phyloP scores from a whole-genome alignment of 768 basidiomycete genomes.

The Rubroboletus pulcherrimus region DNA sequence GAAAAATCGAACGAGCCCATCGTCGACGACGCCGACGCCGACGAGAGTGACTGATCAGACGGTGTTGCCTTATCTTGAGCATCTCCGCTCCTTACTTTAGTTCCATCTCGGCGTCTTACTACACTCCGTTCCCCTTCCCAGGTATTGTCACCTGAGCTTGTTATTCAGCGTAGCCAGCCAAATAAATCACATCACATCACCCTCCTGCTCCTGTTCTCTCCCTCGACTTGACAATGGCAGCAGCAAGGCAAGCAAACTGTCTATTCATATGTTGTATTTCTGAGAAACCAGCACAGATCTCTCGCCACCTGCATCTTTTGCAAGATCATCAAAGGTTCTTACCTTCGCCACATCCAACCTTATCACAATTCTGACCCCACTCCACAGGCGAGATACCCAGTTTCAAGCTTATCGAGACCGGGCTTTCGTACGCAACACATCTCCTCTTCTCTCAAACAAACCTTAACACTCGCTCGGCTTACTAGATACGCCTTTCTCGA shows the following conservation, averaged over 20 bases:
- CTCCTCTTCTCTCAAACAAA: neutral
- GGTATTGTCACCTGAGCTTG: no score
- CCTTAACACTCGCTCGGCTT: no score
- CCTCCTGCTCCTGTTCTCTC: neutral
- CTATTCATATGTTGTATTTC: neutral
- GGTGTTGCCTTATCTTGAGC: no score
- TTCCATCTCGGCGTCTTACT: no score
- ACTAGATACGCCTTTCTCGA: slow-evolving; percentile 90
- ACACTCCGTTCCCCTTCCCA: no score
- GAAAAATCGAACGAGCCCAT: slow-evolving; percentile 43
- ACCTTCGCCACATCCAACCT: neutral
- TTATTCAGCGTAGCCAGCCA: no score
- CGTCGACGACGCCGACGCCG: neutral
- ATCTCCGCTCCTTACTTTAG: no score
- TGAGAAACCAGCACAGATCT: slow-evolving; percentile 35
- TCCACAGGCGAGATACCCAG: slow-evolving; percentile 81
- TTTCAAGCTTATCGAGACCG: slow-evolving; percentile 79
- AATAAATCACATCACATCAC: no score
- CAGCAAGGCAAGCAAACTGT: slow-evolving; percentile 18
- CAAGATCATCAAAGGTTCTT: slow-evolving; percentile 85
- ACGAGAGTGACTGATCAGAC: neutral
- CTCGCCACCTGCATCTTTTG: slow-evolving; percentile 83
- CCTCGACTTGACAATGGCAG: slow-evolving; percentile 6
- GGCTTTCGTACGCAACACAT: slow-evolving; percentile 50
- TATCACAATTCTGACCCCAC: neutral